Base-by-base conservation (phyloP, 768 basidiomycete species). In the Trametes cubensis region DNA sequence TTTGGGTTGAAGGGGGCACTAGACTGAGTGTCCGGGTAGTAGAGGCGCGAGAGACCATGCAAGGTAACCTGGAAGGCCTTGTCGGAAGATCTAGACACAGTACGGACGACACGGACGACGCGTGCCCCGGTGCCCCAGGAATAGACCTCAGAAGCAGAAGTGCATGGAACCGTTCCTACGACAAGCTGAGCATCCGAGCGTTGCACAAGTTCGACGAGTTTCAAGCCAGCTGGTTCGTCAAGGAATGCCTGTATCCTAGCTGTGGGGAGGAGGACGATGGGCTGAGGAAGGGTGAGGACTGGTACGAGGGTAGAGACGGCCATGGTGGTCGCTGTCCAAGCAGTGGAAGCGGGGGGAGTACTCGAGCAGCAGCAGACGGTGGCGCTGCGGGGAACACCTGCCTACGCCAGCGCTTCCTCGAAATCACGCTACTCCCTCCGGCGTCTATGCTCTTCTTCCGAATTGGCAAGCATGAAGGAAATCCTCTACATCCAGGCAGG, bases 401-500 rank as follows among this genome's bases (percentile, higher is more conserved):
- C 30, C 41, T 15, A 42, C 13, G 23, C 20, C n/a, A 39, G 42
- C 55, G 61, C 61, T 41, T 50, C 23, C 21, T 26, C 11, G 17
- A 28, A 58, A 63, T 63, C 62, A 63, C 62, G 40, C 62, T 34
- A 30, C 46, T 13, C 52, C 2, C 38, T 14, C 55, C 45, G 20
- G 49, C 40, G 38, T 41, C 13, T 39, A 13, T 41, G 18, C 21
- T 21, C 18, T 42, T 58, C 48, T 30, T 58, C 52, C 25, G 42
- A 53, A 44, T 53, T 53, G 40, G 40, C 56, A 28, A 56, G 40
- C 59, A 92, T 92, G 90, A 85, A 81, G 69, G 90, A 93, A 70
- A 90, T 92, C 63, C 73, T 93, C 60, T 87, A 93, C 71, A 77
- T 93, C 53, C 90, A 92, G 73, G 88, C 88, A 0, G 90, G 90